A percentile compares a stretch with the other conserved stretches of the same genome.
phyloP scores from a whole-genome alignment of 1,284 basidiomycete species.

The Mycena citricolor region DNA sequence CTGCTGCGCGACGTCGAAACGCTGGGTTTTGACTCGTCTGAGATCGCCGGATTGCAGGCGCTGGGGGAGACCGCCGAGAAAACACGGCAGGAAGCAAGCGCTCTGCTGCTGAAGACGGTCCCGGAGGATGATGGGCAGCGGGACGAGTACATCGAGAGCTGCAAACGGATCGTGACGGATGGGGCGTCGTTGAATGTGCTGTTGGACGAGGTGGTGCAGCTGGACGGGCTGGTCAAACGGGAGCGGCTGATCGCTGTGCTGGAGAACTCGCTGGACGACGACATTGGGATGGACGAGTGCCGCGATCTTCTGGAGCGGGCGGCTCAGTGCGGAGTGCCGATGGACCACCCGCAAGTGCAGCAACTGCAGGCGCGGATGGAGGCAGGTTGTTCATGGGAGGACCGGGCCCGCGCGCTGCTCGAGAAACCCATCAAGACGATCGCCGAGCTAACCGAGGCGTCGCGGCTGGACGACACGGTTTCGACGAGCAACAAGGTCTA shows the following conservation, averaged over 20 bases:
- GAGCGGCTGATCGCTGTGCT: slow-evolving; percentile 71
- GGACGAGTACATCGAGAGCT: slow-evolving; percentile 63
- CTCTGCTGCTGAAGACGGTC: slow-evolving; percentile 45
- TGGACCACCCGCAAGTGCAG: slow-evolving; percentile 60
- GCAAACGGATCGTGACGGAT: slow-evolving; percentile 66
- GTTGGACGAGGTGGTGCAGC: slow-evolving; percentile 69
- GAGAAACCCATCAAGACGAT: slow-evolving; percentile 68
- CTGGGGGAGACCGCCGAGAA: slow-evolving; percentile 69
- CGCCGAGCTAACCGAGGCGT: slow-evolving; percentile 68
- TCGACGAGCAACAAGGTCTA: slow-evolving; percentile 64
- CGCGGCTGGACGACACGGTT: slow-evolving; percentile 55
- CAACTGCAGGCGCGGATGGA: slow-evolving; percentile 56
- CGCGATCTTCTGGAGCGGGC: slow-evolving; percentile 66
- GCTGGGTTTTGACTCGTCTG: slow-evolving; percentile 79
- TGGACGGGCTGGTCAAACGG: slow-evolving; percentile 75
- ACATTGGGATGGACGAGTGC: slow-evolving; percentile 67
- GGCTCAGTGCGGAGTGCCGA: slow-evolving; percentile 60
- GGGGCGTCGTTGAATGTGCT: slow-evolving; percentile 77
- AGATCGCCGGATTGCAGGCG: slow-evolving; percentile 58
- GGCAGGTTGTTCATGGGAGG: slow-evolving; percentile 71
- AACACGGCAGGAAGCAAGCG: slow-evolving; percentile 53
- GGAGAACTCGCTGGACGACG: slow-evolving; percentile 61
- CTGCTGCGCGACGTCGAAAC: slow-evolving; percentile 69
- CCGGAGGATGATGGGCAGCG: slow-evolving; percentile 45
- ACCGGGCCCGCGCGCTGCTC: slow-evolving; percentile 59